phyloP scores from a whole-genome alignment of 768 basidiomycete genomes.

The Collybia sordida region DNA sequence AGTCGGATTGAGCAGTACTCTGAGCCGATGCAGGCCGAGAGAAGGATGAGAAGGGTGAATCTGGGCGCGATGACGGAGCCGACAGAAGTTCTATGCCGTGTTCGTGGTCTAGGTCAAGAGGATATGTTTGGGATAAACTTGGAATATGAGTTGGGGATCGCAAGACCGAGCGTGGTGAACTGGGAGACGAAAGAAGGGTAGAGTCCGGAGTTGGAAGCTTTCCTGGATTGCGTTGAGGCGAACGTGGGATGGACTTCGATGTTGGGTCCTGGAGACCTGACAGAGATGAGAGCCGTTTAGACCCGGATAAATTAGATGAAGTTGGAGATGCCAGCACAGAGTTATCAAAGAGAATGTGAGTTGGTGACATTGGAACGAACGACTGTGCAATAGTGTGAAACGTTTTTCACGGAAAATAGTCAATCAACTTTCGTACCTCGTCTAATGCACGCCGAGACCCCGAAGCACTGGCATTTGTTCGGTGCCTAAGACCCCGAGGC shows the following conservation, averaged over 20 bases:
- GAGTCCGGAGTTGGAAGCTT: slow-evolving; percentile 12
- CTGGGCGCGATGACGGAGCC: slow-evolving; percentile 40
- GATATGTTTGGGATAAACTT: slow-evolving; percentile 42
- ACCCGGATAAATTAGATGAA: slow-evolving; percentile 22
- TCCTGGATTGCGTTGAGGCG: slow-evolving; percentile 9
- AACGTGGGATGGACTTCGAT: slow-evolving; percentile 16
- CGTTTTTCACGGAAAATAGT: background rate
- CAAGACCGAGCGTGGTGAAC: slow-evolving; percentile 2
- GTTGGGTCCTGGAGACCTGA: slow-evolving; percentile 12
- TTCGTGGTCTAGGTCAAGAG: slow-evolving; percentile 42
- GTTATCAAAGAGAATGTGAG: slow-evolving; percentile 44
- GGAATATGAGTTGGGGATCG: slow-evolving; percentile 27
- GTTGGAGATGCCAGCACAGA: slow-evolving; percentile 23
- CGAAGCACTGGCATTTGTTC: slow-evolving; percentile 20
- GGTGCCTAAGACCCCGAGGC: slow-evolving; percentile 26
- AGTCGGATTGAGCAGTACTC: slow-evolving; percentile 4
- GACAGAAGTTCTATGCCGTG: slow-evolving; percentile 43
- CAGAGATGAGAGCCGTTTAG: slow-evolving; percentile 22
- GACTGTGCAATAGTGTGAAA: slow-evolving; percentile 31
- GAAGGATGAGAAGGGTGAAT: slow-evolving; percentile 36
- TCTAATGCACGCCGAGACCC: slow-evolving; percentile 33
- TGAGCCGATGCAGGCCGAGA: slow-evolving; percentile 14
- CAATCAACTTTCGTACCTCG: slow-evolving; percentile 38
- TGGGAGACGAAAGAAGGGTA: slow-evolving; percentile 11
- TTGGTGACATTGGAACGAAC: slow-evolving; percentile 47